Percentiles rank a stretch among this genome's conserved stretches.
phyloP scores from a whole-genome alignment of 441 rosid species.

The Arabidopsis hybrid region DNA sequence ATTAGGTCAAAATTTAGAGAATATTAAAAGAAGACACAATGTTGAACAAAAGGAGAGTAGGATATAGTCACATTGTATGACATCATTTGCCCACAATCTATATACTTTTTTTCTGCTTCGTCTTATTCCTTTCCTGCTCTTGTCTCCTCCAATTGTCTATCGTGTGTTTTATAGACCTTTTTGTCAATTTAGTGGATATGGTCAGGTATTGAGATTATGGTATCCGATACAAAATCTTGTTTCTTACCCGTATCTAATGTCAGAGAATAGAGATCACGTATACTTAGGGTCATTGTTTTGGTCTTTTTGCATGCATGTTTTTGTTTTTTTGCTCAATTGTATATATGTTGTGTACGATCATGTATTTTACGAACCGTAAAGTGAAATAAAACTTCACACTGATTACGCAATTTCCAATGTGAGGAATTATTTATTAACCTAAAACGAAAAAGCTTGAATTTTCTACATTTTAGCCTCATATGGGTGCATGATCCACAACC shows the following conservation, averaged over 20 bases:
- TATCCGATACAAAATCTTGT: constrained; percentile 13
- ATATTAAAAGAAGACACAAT: constrained; percentile 25
- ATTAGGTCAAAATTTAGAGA: background rate
- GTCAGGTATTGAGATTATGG: background rate
- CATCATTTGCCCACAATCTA: background rate
- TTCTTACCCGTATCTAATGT: background rate
- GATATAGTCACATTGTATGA: constrained; percentile 10
- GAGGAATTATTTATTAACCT: background rate
- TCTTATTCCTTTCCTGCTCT: constrained; percentile 14
- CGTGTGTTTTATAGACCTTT: constrained; percentile 2
- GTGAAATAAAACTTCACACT: too few relatives aligned
- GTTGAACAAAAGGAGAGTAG: background rate
- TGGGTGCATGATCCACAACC: background rate
- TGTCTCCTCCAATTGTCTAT: constrained; percentile 4
- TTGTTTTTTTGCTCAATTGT: too few relatives aligned
- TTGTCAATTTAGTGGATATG: constrained; percentile 4
- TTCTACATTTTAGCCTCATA: background rate
- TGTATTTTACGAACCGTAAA: too few relatives aligned
- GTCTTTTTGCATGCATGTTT: background rate
- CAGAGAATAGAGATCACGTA: background rate
- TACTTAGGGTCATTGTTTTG: background rate
- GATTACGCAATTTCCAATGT: too few relatives aligned
- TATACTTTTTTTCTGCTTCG: background rate
- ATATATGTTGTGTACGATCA: background rate
- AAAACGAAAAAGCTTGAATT: background rate